These are phyloP conservation scores for Dendryphion nanum DNA, from an alignment of 2,329 filamentous ascomycete genomes.

Conservation along the genomic window DNA sequence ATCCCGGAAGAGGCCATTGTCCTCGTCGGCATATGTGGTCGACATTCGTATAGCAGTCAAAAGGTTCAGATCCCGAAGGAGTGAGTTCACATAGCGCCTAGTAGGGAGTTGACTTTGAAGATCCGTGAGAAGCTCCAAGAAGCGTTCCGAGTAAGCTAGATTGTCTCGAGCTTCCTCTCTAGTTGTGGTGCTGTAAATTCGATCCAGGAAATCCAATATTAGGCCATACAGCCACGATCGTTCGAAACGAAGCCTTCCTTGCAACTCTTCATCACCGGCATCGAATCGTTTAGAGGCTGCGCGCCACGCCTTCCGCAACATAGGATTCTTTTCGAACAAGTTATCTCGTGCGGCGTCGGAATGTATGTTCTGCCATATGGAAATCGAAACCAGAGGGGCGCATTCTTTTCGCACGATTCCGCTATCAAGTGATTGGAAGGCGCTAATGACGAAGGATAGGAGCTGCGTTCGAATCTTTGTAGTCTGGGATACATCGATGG, in stretches of 20 bases:
- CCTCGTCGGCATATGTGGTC: conserved; percentile 71
- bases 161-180: conserved; percentile 54
- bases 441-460: conserved; percentile 84
- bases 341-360: conserved; percentile 71
- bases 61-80: conserved; percentile 82
- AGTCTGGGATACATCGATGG: conserved; percentile 53
- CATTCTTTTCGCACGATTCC: conserved; percentile 91
- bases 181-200: conserved; percentile 57
- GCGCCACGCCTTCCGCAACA: conserved; percentile 86
- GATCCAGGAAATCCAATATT: conserved; percentile 75
- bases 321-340: conserved; percentile 69
- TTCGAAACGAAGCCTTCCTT: conserved; percentile 83
- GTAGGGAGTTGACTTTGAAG: conserved; percentile 92
- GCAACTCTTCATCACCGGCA: conserved; percentile 73
- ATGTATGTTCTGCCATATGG: conserved; percentile 91
- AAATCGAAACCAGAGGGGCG: conserved; percentile 89
- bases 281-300: conserved; percentile 84
- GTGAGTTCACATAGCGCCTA: conserved; percentile 84
- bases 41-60: conserved; percentile 76
- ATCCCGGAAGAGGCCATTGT: conserved; percentile 76
- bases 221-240: conserved; percentile 90
- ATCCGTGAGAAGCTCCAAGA: conserved; percentile 86
- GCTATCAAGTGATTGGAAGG: conserved; percentile 92
- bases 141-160: conserved; percentile 84
- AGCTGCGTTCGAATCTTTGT: conserved; percentile 66